Base-by-base conservation (phyloP, 2,329 filamentous ascomycete species). In the Colletotrichum gloeosporioides region DNA sequence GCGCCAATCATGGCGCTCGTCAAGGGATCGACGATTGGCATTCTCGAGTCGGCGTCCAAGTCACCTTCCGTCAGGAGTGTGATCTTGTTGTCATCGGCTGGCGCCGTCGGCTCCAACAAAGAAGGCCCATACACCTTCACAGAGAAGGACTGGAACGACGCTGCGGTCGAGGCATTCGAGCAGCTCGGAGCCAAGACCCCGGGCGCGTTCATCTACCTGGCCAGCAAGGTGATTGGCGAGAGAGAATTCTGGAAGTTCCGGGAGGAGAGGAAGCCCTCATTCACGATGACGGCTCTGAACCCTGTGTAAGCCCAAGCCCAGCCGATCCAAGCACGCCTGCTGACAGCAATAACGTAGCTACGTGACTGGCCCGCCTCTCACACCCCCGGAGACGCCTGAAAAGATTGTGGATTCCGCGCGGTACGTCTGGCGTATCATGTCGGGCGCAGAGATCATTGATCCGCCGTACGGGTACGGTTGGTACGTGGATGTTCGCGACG, bases 401-500 rank as follows among this genome's bases (percentile, higher is more conserved):
- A 65, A 71, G 69, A 65, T 71, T 13, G n/a, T 32, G 13, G 22
- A 13, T 13, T 59, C 66, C 10, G n/a, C 25, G 8, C 25, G 16
- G 15, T 69, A 39, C 32, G 29, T 69, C 31, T 69, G 49, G 53
- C 7, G 36, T 4, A 44, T 69, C 49, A 59, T 69, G 53, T 57
- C 31, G 6, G 66, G 66, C 16, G 53, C 22, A 22, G 66, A 59
- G 12, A 22, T 69, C 3, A 18, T 34, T 4, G 66, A 34, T 6
- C 66, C 66, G 25, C 49, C n/a, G 16, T 53, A 31, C 29, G 66
- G 31, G 29, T n/a, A 59, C n/a, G 66, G 32, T 0, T 80, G 78
- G 4, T 80, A 81, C 10, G 85, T 89, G 16, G 87, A 89, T 75
- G 86, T 89, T 1, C 82, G 86, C 7, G 87, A 89, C 73, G 87